A percentile compares a stretch with the other conserved stretches of the same genome.
Conservation (phyloP, 2,329 filamentous ascomycete species). For the Arthrobotrys pseudoclavata region DNA sequence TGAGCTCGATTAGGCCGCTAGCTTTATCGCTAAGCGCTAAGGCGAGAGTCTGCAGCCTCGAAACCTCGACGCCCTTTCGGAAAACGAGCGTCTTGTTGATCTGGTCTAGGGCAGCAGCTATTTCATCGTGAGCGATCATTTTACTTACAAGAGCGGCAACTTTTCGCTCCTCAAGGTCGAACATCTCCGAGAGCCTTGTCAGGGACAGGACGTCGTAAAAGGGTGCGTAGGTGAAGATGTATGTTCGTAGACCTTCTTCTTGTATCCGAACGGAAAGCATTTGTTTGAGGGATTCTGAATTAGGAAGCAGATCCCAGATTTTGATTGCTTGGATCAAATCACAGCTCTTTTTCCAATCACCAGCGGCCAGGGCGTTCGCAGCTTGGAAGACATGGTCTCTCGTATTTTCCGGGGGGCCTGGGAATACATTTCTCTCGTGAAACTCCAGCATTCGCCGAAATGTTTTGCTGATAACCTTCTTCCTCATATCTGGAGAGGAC, state of each 20-base stretch:
- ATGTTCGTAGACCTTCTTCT: constrained; percentile 96
- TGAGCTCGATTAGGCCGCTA: constrained; percentile 92
- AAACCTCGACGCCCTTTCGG: constrained; percentile 98
- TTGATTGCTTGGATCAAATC: constrained; percentile 97
- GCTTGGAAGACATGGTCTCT: constrained; percentile 99
- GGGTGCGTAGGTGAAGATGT: constrained; percentile 98
- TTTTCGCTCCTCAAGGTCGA: constrained; percentile 91
- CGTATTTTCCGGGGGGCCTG: constrained; percentile 97
- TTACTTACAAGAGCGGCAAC: constrained; percentile 95
- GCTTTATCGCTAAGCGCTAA: constrained; percentile 97
- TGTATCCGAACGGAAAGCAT: constrained; percentile 99
- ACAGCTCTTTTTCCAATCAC: constrained; percentile 98
- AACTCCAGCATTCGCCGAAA: constrained; percentile 99
- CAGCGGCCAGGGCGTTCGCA: constrained; percentile 93
- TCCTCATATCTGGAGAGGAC: constrained; percentile 95
- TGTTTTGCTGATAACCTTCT: constrained; percentile 98
- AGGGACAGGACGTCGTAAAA: constrained; percentile 98
- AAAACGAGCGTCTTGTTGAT: constrained; percentile 98
- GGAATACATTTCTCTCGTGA: constrained; percentile 99
- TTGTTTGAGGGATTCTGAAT: constrained; percentile 90
- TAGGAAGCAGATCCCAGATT: constrained; percentile 98
- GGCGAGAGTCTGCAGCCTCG: constrained; percentile 92
- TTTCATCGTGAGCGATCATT: constrained; percentile 99
- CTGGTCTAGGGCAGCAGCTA: constrained; percentile 95
- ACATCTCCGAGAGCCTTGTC: constrained; percentile 88